Evolutionary conservation across 2,329 filamentous ascomycete genomes (phyloP).

Genomic region (Sporothrix humicola): DNA sequence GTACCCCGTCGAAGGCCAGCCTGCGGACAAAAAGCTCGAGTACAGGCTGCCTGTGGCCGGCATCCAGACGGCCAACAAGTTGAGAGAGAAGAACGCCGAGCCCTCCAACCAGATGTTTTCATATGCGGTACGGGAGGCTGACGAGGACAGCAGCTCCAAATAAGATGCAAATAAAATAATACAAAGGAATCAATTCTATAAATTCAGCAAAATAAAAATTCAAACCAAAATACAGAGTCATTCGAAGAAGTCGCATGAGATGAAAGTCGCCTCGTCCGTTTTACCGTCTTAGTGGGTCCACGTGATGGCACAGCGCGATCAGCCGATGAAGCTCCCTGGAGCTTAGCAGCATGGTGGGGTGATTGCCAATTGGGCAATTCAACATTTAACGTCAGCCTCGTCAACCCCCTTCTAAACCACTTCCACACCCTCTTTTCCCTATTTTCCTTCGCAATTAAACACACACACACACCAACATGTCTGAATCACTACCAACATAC

Average conservation of each 20-base stretch:
- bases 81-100: conserved; percentile 56
- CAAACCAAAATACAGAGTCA: neutral
- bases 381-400: neutral
- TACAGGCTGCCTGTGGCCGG: conserved; percentile 67
- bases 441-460: too few species aligned
- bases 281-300: conserved; percentile 1
- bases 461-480: conserved; percentile 1
- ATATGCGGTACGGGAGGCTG: conserved; percentile 37
- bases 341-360: neutral
- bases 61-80: conserved; percentile 56
- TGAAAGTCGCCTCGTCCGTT: too few species aligned
- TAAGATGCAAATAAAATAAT: neutral
- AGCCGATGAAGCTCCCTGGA: conserved; percentile 11
- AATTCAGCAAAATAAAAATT: neutral
- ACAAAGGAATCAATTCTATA: neutral
- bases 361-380: neutral
- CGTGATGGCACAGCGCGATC: neutral
- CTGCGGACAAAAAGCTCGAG: conserved; percentile 51
- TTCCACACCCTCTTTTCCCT: too few species aligned
- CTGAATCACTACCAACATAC: neutral
- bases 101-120: conserved; percentile 62
- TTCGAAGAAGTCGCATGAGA: too few species aligned
- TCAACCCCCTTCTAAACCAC: too few species aligned
- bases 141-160: neutral
- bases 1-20: conserved; percentile 54